These are phyloP conservation scores for Leishmania turanica DNA, from an alignment of 208 protist genomes.

Conservation along the genomic window DNA sequence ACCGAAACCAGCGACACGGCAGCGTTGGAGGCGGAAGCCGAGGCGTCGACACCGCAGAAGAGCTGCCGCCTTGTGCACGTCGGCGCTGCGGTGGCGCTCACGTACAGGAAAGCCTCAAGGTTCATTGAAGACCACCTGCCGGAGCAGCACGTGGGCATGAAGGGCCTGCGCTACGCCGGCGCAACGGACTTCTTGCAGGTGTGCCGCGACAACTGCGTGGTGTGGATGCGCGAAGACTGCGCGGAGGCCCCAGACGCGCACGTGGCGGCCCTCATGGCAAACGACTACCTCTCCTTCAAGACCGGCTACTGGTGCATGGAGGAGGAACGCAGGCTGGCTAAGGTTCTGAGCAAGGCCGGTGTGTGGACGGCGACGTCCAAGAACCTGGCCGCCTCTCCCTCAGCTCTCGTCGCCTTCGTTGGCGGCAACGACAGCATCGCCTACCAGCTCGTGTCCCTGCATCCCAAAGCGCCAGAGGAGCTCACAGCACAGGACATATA, in stretches of 20 bases:
- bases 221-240: conserved; percentile 76
- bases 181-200: conserved; percentile 56
- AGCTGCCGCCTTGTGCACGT: conserved; percentile 67
- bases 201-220: conserved; percentile 69
- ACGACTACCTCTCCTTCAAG: conserved; percentile 63
- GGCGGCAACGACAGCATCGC: conserved; percentile 63
- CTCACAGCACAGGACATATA: conserved; percentile 41
- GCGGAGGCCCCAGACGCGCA: conserved; percentile 11
- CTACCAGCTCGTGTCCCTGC: conserved; percentile 37
- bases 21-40: conserved; percentile 3
- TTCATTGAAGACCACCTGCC: conserved; percentile 64
- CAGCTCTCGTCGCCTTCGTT: conserved; percentile 50
- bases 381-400: conserved; percentile 11
- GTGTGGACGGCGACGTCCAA: conserved; percentile 30
- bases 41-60: conserved; percentile 24
- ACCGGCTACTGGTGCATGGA: conserved; percentile 77
- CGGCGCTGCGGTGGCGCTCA: conserved; percentile 61
- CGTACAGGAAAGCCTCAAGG: conserved; percentile 54
- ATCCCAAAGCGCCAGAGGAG: conserved; percentile 30
- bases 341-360: conserved; percentile 24
- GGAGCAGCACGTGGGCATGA: conserved; percentile 47
- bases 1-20: not conserved
- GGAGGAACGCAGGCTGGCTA: conserved; percentile 34
- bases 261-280: conserved; percentile 33
- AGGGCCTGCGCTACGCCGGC: conserved; percentile 40